Conservation (phyloP, 768 basidiomycete genomes). For the Panus rudis region DNA sequence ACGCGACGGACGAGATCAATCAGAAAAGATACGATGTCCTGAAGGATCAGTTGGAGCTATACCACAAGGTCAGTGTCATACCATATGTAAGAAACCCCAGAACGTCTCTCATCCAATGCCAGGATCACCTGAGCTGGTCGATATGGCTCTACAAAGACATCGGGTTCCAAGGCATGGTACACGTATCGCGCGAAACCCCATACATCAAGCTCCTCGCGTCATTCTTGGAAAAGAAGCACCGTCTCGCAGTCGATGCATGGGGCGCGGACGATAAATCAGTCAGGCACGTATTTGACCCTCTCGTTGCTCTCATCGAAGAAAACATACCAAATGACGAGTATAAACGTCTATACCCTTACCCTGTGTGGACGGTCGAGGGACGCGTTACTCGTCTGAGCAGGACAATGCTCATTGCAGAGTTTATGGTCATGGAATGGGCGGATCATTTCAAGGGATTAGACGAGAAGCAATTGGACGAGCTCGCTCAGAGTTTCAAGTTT, state of each 20-base stretch:
- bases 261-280: constrained; percentile 60
- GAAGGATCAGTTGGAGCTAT: constrained; percentile 68
- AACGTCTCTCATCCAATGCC: not conserved
- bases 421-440: constrained; percentile 67
- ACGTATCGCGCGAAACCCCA: constrained; percentile 58
- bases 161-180: constrained; percentile 82
- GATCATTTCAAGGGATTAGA: constrained; percentile 55
- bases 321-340: constrained; percentile 41
- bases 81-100: constrained; percentile 1
- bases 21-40: constrained; percentile 59
- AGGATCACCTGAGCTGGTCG: constrained; percentile 59
- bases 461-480: constrained; percentile 53
- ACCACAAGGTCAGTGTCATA: constrained; percentile 40
- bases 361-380: constrained; percentile 54
- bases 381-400: constrained; percentile 54
- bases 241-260: constrained; percentile 74
- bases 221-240: constrained; percentile 75
- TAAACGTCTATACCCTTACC: constrained; percentile 49
- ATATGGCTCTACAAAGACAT: constrained; percentile 89
- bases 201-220: constrained; percentile 65
- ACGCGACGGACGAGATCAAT: constrained; percentile 60
- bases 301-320: constrained; percentile 53
- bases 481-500: constrained; percentile 69
- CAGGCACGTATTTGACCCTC: constrained; percentile 53
- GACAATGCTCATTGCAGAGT: constrained; percentile 63